Conservation (phyloP, 148 eudicot genomes). For the Silene conica region DNA sequence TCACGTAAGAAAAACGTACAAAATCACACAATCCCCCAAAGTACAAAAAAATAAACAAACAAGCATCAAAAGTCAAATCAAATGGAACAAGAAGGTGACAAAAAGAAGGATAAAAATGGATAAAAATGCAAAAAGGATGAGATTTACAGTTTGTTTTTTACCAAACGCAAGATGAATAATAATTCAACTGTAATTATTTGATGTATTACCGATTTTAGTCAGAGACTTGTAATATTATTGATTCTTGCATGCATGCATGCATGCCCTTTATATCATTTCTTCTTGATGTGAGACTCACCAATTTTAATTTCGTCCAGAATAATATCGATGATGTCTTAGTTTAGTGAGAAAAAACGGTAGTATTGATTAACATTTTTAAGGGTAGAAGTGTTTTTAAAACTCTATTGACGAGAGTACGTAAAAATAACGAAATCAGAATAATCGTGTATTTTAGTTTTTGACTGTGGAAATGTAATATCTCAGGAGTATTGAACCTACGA, state of each 20-base stretch:
- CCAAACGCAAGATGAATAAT: constrained; percentile 12
- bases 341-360: too few relatives aligned
- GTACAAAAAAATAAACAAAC: background rate
- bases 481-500: too few relatives aligned
- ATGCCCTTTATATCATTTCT: background rate
- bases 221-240: background rate
- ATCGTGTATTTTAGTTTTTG: too few relatives aligned
- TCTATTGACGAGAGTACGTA: too few relatives aligned
- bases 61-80: background rate
- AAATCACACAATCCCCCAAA: constrained; percentile 18
- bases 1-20: constrained; percentile 17
- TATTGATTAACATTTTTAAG: too few relatives aligned
- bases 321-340: too few relatives aligned
- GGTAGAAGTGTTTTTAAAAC: too few relatives aligned
- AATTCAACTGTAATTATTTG: constrained; percentile 6
- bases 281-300: background rate
- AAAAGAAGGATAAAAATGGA: constrained; percentile 6
- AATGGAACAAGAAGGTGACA: constrained; percentile 21
- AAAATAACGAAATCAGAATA: too few relatives aligned
- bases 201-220: constrained; percentile 9
- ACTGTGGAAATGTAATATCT: too few relatives aligned
- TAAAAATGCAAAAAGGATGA: background rate
- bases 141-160: background rate
- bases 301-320: too few relatives aligned
- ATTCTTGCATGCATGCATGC: constrained; percentile 10